phyloP scores from a whole-genome alignment of 768 basidiomycete species.

The Mycena rebaudengoi region DNA sequence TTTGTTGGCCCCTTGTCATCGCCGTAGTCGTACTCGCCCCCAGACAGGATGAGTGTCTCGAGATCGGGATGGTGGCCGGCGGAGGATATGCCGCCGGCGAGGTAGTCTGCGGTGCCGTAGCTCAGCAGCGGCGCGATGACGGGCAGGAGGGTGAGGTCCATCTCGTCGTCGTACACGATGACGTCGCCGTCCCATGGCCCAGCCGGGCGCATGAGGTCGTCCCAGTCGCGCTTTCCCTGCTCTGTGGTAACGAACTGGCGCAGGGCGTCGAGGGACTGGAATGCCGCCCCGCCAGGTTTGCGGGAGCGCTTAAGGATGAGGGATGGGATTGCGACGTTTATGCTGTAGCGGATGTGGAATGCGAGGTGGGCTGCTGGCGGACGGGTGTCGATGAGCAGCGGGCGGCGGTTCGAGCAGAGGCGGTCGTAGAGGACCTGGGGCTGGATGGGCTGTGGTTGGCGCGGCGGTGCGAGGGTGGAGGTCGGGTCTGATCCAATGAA shows the following conservation, averaged over 20 bases:
- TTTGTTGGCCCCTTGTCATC: conserved; percentile 44
- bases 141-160: conserved; percentile 76
- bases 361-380: conserved; percentile 71
- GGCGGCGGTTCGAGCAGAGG: conserved; percentile 58
- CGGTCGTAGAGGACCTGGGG: conserved; percentile 58
- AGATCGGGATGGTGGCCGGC: conserved; percentile 68
- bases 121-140: conserved; percentile 67
- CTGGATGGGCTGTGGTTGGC: conserved; percentile 47
- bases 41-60: conserved; percentile 57
- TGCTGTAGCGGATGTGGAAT: conserved; percentile 70
- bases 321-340: conserved; percentile 89
- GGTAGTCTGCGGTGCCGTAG: conserved; percentile 68
- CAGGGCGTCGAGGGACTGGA: conserved; percentile 72
- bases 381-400: conserved; percentile 86
- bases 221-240: conserved; percentile 76
- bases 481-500: conserved; percentile 36
- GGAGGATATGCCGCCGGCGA: conserved; percentile 74
- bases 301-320: conserved; percentile 88
- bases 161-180: conserved; percentile 81
- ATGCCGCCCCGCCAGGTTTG: conserved; percentile 75
- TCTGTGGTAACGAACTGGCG: conserved; percentile 87
- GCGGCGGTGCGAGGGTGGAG: conserved; percentile 28
- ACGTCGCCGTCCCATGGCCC: conserved; percentile 79
- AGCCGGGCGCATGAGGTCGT: conserved; percentile 57
- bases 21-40: conserved; percentile 44